phyloP scores from a whole-genome alignment of 2,329 filamentous ascomycete genomes.

The Fusarium udum region DNA sequence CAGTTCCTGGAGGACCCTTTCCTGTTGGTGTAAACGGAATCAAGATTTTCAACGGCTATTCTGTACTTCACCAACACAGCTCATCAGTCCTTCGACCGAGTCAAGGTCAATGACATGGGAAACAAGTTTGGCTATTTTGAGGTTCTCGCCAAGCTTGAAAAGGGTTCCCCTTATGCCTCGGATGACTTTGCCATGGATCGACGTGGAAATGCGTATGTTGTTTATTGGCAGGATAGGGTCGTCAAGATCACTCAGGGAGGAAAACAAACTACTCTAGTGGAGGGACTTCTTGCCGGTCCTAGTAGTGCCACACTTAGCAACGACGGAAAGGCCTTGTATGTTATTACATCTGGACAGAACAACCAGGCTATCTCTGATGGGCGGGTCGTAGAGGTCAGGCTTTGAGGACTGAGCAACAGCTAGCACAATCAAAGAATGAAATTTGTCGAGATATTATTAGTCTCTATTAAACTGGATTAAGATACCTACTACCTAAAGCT shows the following conservation, averaged over 20 bases:
- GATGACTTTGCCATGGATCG: constrained; percentile 1
- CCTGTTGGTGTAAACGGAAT: not conserved
- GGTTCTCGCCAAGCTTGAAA: not conserved
- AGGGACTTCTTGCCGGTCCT: not conserved
- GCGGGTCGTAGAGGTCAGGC: not conserved
- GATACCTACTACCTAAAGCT: not conserved
- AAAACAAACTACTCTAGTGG: not conserved
- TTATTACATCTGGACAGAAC: not conserved
- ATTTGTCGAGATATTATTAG: not conserved
- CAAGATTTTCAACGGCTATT: not conserved
- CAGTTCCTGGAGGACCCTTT: not conserved
- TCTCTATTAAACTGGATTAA: not conserved
- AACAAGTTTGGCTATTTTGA: not conserved
- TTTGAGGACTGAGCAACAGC: not conserved
- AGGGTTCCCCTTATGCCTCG: not conserved
- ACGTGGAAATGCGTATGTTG: not conserved
- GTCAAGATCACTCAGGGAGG: not conserved
- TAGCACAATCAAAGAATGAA: not conserved
- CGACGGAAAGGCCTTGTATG: not conserved
- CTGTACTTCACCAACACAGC: constrained; percentile 6
- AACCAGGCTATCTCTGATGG: not conserved
- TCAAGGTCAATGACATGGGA: not conserved
- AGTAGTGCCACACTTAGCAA: not conserved
- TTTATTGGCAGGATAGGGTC: not conserved
- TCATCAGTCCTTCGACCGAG: not conserved